Evolutionary conservation across 306 rosid genomes (phyloP), one percentile per base, ranked within the genome.

Genomic region (Bauhinia variegata): DNA sequence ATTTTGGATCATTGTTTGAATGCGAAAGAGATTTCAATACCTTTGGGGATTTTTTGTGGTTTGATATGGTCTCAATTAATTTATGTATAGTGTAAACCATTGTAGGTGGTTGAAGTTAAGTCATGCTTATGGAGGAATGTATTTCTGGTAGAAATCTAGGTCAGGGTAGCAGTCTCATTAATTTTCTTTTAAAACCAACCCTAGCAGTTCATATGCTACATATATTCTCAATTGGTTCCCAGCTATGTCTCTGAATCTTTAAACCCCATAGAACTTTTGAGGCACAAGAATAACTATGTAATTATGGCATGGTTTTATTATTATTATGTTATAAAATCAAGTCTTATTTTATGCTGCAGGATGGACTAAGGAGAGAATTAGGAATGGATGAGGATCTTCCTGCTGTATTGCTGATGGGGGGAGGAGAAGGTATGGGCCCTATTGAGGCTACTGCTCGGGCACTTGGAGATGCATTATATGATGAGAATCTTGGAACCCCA

Each of bases 391-490:
- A 86, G 82, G 84, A 83, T 86, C 99, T 90, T 74, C 96, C 99
- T 14, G 90, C 99, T 19, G 99, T 95, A 76, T 70, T 95, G 78
- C 76, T 95, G 76, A 95, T 95, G 78, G 99, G 99, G 34, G 99
- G 99, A 60, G 99, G 99, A 67, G 99, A 95, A 88, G 99, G 99
- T 52, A 95, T 95, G 99, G 99, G 99, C 61, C 99, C 99, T 19
- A 95, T 95, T 51, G 99, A 95, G 82, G 87, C 99, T 39, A 95
- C 99, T 52, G 96, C 97, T 50, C 83, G 83, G 73, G 99, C 97
- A 69, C 97, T 95, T 18, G 93, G 88, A 28, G 79, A 89, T 59
- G 62, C 78, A 30, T 80, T 95, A 56, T 67, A 86, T 2, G 91
- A 95, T 5, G 95, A 90, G 67, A 81, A 64, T 72, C 59, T 68